Evolutionary conservation across 129 eudicot species (phyloP), one percentile per base, ranked within the genome.

Genomic region (Artemisia argyi): DNA sequence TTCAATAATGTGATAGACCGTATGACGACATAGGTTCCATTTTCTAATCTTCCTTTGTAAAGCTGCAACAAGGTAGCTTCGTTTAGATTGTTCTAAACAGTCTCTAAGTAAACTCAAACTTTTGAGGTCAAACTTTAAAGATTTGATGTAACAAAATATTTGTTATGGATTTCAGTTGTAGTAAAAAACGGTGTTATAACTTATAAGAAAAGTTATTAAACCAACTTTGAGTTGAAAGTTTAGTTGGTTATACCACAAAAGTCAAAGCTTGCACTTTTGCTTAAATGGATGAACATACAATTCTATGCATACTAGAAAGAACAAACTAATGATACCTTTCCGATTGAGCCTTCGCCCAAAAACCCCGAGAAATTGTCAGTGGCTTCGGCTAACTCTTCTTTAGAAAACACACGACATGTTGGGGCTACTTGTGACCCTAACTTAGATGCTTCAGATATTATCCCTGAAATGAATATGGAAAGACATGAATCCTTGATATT

Each of bases 11-110:
- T 73, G 62, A 92, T 81, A 71, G 81, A 78, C 56, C 97, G 77
- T 73, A 89, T 66, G 11, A 85, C 91, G 32, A 85, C 82, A 65
- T 47, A 74, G 68, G 78, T 77, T 55, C 94, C 96, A 5, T 89
- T 92, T 62, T 85, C 91, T 76, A 92, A 76, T 50, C 52, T 86
- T 86, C 97, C 97, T 74, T 81, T 89, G 83, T 92, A 89, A 79
- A 92, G 80, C 97, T 92, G 87, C 64, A 60, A 69, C 72, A 65
- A 53, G 14, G 30, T 46, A 65, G 59, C 0, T 10, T n/a, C 51
- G 19, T 24, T 75, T 56, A 74, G 55, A 67, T 51, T 28, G 65
- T 74, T 53, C 42, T 3, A 9, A 50, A 32, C 53, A 61, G 47
- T 67, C n/a, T 18, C 3, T 16, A 18, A 18, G 18, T 18, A 55